phyloP scores from a whole-genome alignment of 2,329 filamentous ascomycete genomes.

The Phaeosphaeria sp. region DNA sequence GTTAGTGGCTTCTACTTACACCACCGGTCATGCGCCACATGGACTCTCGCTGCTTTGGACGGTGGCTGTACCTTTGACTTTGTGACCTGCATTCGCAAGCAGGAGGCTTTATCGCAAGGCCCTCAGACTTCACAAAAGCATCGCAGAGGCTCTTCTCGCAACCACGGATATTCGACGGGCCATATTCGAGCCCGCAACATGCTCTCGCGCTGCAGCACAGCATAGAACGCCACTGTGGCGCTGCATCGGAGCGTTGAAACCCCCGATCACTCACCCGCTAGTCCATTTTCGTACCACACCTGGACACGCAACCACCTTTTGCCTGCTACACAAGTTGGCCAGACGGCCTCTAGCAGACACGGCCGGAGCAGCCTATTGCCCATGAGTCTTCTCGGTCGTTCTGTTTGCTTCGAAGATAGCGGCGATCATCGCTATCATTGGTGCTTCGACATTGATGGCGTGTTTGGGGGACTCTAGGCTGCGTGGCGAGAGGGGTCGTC shows the following conservation, averaged over 20 bases:
- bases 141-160: neutral
- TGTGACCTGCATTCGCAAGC: too few species aligned
- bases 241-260: constrained; percentile 30
- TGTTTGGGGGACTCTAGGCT: constrained; percentile 7
- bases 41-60: neutral
- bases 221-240: constrained; percentile 20
- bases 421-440: constrained; percentile 22
- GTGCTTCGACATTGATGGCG: constrained; percentile 11
- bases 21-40: neutral
- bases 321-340: constrained; percentile 22
- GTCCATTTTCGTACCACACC: constrained; percentile 11
- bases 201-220: neutral
- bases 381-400: constrained; percentile 32
- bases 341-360: constrained; percentile 21
- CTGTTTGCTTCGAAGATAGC: constrained; percentile 16
- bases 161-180: neutral
- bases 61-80: too few species aligned
- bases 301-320: constrained; percentile 36
- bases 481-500: constrained; percentile 33
- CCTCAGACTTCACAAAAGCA: neutral
- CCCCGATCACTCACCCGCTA: constrained; percentile 19
- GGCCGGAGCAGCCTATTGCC: constrained; percentile 20
- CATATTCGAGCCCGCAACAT: neutral
- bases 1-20: neutral
- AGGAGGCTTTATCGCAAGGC: too few species aligned